Evolutionary conservation across 176 grass and related monocot genomes (phyloP), one percentile per base, ranked within the genome.

Genomic region (Eragrostis curvula): DNA sequence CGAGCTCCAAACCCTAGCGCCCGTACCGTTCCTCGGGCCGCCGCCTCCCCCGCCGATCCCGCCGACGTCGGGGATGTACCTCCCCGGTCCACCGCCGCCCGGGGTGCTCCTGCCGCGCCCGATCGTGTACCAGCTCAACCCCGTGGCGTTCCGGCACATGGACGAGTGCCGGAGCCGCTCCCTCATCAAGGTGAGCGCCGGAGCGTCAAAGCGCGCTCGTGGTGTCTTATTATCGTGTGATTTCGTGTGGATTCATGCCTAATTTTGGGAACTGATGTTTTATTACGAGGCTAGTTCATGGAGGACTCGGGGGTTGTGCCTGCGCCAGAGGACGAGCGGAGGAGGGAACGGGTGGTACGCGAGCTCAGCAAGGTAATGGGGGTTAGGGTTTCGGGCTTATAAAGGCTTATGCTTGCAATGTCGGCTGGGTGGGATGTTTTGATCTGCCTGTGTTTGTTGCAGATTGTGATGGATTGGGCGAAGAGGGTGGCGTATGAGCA

Each of bases 381-480:
- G 63, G 7, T 66, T 76, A 43, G 25, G 62, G 21, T 77, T 88
- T 77, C 62, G 27, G 3, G 42, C 42, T 55, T 36, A 36, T 36
- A 73, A 76, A 74, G 62, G 53, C 45, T 68, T 20, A 32, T 50
- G 65, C 51, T 92, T 90, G 57, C 12, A 63, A 46, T 53, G 64
- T 72, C 13, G 61, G 49, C 30, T 40, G 32, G 70, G 43, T 21
- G 74, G 50, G 56, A 61, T 50, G 28, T 47, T 71, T 66, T 77
- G 48, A 77, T 81, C 65, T 55, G 48, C 28, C 71, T 40, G 5
- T 45, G 55, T 60, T 32, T 77, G 76, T 71, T 86, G 75, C 81
- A 94, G 92, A 89, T 94, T 78, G 92, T 94, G 70, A 81, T 85
- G 80, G 73, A 45, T 44, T 94, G 92, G 92, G 87, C 87, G 41